These are phyloP conservation scores for Cystofilobasidium capitatum DNA, from an alignment of 768 basidiomycete species.

Conservation along the genomic window DNA sequence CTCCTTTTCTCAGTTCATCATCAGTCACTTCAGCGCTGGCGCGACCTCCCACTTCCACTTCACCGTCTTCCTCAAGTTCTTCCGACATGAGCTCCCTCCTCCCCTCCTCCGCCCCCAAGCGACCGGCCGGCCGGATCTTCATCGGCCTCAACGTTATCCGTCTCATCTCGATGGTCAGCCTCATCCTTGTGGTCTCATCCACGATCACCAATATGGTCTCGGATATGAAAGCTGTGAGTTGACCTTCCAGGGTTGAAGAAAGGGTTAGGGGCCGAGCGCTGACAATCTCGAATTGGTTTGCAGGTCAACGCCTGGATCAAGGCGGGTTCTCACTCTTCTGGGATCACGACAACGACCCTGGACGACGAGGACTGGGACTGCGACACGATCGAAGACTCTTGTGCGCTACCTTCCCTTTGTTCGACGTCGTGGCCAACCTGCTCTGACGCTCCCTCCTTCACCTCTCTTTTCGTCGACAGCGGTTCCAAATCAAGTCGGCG, in stretches of 20 bases:
- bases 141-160: constrained; percentile 66
- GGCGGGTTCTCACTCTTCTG: constrained; percentile 23
- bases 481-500: constrained; percentile 83
- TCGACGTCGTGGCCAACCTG: background rate
- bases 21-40: background rate
- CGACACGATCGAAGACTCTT: constrained; percentile 62
- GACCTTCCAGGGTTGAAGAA: constrained; percentile 45
- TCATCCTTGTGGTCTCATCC: constrained; percentile 55
- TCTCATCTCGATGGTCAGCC: constrained; percentile 63
- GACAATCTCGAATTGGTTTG: constrained; percentile 40
- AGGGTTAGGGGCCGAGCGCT: constrained; percentile 42
- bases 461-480: constrained; percentile 44
- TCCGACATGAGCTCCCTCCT: constrained; percentile 5
- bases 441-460: constrained; percentile 32
- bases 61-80: background rate
- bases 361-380: constrained; percentile 44
- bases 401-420: background rate
- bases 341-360: constrained; percentile 10
- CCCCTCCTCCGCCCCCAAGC: background rate
- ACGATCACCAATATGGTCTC: constrained; percentile 46
- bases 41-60: background rate
- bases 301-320: constrained; percentile 47
- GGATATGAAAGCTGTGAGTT: constrained; percentile 5
- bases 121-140: constrained; percentile 34
- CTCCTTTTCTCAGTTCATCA: background rate